Percentiles rank a stretch among this genome's conserved stretches.
Conservation (phyloP, 2,329 filamentous ascomycete genomes). For the Pseudofabraea citricarpa region DNA sequence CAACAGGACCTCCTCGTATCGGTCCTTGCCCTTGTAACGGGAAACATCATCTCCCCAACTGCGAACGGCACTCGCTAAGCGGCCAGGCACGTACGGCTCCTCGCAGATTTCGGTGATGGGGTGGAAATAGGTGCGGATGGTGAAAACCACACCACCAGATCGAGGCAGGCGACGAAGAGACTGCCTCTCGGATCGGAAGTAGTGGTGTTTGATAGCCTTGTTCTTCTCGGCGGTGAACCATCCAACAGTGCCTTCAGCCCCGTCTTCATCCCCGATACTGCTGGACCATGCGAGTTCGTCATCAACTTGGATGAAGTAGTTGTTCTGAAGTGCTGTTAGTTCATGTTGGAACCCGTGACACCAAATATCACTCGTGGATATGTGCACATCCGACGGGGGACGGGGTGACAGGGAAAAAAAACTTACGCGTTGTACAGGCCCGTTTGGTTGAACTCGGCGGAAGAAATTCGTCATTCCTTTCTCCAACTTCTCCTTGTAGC, state of each 20-base stretch:
- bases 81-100: conserved; percentile 70
- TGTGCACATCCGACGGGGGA: too few relatives aligned
- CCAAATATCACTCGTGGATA: too few relatives aligned
- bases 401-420: too few relatives aligned
- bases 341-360: not conserved
- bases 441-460: conserved; percentile 61
- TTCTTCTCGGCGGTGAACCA: conserved; percentile 77
- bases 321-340: conserved; percentile 52
- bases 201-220: conserved; percentile 66
- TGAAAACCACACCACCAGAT: conserved; percentile 53
- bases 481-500: conserved; percentile 66
- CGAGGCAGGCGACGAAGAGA: conserved; percentile 53
- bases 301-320: conserved; percentile 87
- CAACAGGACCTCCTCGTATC: conserved; percentile 67
- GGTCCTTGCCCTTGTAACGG: conserved; percentile 72
- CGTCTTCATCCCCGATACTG: conserved; percentile 72
- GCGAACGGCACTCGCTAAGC: conserved; percentile 71
- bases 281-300: conserved; percentile 70
- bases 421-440: conserved; percentile 43
- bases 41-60: conserved; percentile 79
- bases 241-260: conserved; percentile 43
- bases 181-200: conserved; percentile 66
- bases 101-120: conserved; percentile 48
- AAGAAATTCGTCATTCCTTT: conserved; percentile 82
- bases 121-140: conserved; percentile 60